phyloP scores from a whole-genome alignment of 2,329 filamentous ascomycete species.

The Pseudopyrenochaeta lycopersici region DNA sequence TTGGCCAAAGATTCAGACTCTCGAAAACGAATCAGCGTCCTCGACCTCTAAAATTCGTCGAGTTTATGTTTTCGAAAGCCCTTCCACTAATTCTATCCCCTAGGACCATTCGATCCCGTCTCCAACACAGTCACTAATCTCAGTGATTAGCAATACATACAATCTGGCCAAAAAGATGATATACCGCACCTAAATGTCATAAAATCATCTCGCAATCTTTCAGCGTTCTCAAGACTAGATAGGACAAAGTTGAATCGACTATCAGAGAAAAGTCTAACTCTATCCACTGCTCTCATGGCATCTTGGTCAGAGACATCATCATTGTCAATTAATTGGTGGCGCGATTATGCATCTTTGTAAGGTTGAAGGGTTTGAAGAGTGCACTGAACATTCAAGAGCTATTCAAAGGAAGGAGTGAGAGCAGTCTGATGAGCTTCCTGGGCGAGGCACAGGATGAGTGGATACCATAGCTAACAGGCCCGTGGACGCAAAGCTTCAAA shows the following conservation, averaged over 20 bases:
- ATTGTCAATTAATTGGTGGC: slow-evolving; percentile 10
- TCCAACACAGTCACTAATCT: slow-evolving; percentile 1
- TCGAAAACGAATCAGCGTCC: slow-evolving; percentile 5
- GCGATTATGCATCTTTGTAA: slow-evolving; percentile 19
- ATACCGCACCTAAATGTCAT: slow-evolving; percentile 9
- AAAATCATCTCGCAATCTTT: slow-evolving; percentile 11
- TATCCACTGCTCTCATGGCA: slow-evolving; percentile 10
- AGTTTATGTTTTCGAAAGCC: slow-evolving; percentile 15
- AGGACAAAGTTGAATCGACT: slow-evolving; percentile 17
- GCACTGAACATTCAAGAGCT: slow-evolving; percentile 3
- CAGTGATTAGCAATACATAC: slow-evolving; percentile 5
- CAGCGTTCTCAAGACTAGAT: slow-evolving; percentile 12
- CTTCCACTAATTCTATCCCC: slow-evolving; percentile 13
- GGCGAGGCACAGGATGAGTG: slow-evolving; percentile 18
- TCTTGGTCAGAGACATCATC: slow-evolving; percentile 9
- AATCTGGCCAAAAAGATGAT: slow-evolving; percentile 8
- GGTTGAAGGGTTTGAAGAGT: slow-evolving; percentile 10
- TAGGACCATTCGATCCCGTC: slow-evolving; percentile 6
- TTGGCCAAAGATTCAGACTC: slow-evolving; percentile 15
- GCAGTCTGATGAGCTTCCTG: slow-evolving; percentile 13
- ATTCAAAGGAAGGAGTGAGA: slow-evolving; percentile 4
- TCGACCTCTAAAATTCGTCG: slow-evolving; percentile 6
- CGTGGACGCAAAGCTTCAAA: background rate
- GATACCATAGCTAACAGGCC: slow-evolving; percentile 10
- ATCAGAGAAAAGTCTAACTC: slow-evolving; percentile 5